Conservation (phyloP, 1,139 yeast species). For the Cylindricascospora bacillispora region DNA sequence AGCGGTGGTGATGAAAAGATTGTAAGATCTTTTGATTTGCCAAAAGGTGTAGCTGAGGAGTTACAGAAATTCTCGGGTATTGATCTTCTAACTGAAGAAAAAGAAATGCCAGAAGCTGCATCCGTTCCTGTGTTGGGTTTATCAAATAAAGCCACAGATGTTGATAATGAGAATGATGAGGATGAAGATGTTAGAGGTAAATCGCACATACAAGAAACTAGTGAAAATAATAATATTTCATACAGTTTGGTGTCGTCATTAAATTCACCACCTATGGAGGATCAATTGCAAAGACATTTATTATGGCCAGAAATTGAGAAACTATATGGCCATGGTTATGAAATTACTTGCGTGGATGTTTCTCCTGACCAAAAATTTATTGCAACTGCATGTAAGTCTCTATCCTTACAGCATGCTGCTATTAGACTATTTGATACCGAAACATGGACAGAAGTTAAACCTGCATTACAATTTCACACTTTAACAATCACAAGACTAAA, state of each 20-base stretch:
- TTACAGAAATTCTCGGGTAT: constrained; percentile 44
- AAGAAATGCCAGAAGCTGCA: constrained; percentile 50
- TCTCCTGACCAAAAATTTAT: constrained; percentile 52
- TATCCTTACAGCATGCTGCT: constrained; percentile 73
- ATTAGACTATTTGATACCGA: constrained; percentile 57
- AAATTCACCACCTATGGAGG: constrained; percentile 65
- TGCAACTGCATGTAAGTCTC: constrained; percentile 89
- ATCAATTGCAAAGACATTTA: constrained; percentile 80
- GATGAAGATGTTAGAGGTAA: constrained; percentile 30
- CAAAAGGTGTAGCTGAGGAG: constrained; percentile 60
- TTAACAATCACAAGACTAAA: constrained; percentile 75
- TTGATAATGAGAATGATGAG: constrained; percentile 31
- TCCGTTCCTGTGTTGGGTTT: constrained; percentile 87
- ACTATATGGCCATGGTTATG: constrained; percentile 95
- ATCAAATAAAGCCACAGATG: constrained; percentile 76
- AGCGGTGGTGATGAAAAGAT: constrained; percentile 97
- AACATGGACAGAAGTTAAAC: constrained; percentile 48
- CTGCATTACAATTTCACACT: constrained; percentile 50
- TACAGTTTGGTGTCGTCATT: constrained; percentile 32
- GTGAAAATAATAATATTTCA: constrained; percentile 30
- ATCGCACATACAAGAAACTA: constrained; percentile 30
- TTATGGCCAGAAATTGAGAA: constrained; percentile 93
- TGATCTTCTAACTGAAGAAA: constrained; percentile 15
- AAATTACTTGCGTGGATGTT: constrained; percentile 66
- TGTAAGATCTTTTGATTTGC: constrained; percentile 78